Evolutionary conservation across 108 stramenopile genomes (phyloP).

Genomic region (Skeletonema potamos): DNA sequence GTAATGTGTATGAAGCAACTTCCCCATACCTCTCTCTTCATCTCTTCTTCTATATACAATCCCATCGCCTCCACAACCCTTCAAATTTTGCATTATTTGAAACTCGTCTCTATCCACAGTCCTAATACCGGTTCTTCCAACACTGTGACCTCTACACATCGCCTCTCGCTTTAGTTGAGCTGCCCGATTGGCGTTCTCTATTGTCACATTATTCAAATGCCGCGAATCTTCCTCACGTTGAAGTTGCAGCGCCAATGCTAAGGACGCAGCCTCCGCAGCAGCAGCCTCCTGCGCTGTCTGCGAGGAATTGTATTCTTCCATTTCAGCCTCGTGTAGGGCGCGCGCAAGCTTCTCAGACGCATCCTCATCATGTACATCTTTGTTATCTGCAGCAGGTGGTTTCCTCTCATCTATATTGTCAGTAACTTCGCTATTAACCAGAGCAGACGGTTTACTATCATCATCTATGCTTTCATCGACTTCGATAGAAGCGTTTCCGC

Average conservation of each 20-base stretch:
- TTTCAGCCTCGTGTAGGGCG: slow-evolving; percentile 59
- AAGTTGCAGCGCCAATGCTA: slow-evolving; percentile 40
- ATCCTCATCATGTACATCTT: slow-evolving; percentile 33
- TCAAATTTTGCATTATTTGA: not conserved
- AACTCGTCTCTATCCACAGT: slow-evolving; percentile 33
- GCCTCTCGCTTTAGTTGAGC: slow-evolving; percentile 17
- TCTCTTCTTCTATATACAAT: slow-evolving; percentile 16
- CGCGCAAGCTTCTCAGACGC: slow-evolving; percentile 52
- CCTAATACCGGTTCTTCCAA: slow-evolving; percentile 13
- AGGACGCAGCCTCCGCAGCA: slow-evolving; percentile 46
- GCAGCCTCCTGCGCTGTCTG: slow-evolving; percentile 27
- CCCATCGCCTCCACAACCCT: slow-evolving; percentile 41
- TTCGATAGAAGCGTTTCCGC: not conserved
- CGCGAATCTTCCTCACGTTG: slow-evolving; percentile 53
- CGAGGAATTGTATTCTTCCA: slow-evolving; percentile 24
- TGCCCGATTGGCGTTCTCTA: slow-evolving; percentile 1
- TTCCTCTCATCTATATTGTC: not conserved
- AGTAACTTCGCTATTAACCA: not conserved
- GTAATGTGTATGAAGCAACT: slow-evolving; percentile 7
- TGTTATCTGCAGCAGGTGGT: not conserved
- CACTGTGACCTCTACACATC: slow-evolving; percentile 14
- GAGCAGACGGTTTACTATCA: not conserved
- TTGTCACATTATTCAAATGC: slow-evolving; percentile 1
- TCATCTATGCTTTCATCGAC: not conserved
- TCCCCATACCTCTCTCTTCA: slow-evolving; percentile 31